Base-by-base conservation (phyloP, 768 basidiomycete species). In the Boletellus ananiceps region DNA sequence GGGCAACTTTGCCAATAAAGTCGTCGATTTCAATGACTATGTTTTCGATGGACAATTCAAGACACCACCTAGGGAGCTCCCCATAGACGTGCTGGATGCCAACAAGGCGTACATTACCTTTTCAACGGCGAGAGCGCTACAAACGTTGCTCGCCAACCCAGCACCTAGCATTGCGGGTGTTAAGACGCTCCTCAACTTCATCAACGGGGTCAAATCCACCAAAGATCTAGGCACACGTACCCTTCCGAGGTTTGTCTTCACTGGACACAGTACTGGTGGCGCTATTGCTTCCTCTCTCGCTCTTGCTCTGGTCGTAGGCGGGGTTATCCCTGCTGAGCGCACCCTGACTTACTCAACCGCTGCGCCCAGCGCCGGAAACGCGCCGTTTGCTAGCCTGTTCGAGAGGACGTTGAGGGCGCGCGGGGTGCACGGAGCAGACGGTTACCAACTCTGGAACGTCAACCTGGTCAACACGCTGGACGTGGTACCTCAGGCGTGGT, bases 401-500 rank as follows among this genome's bases (percentile, higher is more conserved):
- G 46, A 46, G 32, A 13, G 6, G 12, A 47, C 38, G 2, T 45
- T 56, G 34, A 49, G 21, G 5, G 3, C n/a, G 8, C 27, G 33
- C 34, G 32, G 2, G 5, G 32, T 29, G 14, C 15, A 14, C 14
- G 45, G 48, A 12, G 16, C 9, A 7, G 27, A 32, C 12, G 36
- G 52, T 15, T 40, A 47, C 31, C 33, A 34, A 11, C 19, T 33
- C 13, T 56, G 55, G 55, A 57, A 54, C 35, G 18, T 21, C 42
- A 54, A 57, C 16, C 37, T 57, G 12, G 40, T 57, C 18, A 57
- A 57, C 16, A 25, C 34, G 6, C 46, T 44, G 8, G 49, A 57
- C 4, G 49, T 55, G 11, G 46, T 50, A 8, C 49, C 55, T 27
- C 52, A 50, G 19, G 49, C 52, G 11, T 57, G 56, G 56, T 47